Evolutionary conservation across 306 rosid species (phyloP), one percentile per base, ranked within the genome.

Genomic region (Calophaca sinica): DNA sequence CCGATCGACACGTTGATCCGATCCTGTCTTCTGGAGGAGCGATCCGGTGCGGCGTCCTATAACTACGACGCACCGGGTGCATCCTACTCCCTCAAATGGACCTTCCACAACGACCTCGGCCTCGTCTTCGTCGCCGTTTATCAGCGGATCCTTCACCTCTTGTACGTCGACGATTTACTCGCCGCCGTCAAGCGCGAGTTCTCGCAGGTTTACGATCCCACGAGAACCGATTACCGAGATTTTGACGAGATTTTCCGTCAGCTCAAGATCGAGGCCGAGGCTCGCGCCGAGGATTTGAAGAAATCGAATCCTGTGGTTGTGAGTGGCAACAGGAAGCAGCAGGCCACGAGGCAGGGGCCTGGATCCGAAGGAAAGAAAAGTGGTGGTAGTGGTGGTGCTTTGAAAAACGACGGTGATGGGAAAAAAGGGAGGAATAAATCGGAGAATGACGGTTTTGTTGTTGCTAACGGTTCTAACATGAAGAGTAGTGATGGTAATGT

Each of bases 1-100:
- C 97, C 98, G 44, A 89, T 94, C 63, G 98, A 94, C 79, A 86
- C 96, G 14, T 80, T 94, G 91, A 91, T 94, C 79, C 86, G 96
- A 28, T 94, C 97, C 5, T 94, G 97, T 72, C 97, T 94, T 62
- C 82, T 94, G 74, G 98, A 94, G 90, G 98, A 94, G 62, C 84
- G 97, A 74, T 91, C 97, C 0, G 96, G 97, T 79, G 90, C 91
- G 4, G 85, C 96, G 5, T 89, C 93, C 0, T 94, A 76, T 82
- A 92, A 86, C 49, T 90, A 94, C 78, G 96, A 84, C 38, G 93
- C 90, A 20, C 89, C 97, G 5, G 97, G 97, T 61, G 92, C 96
- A 3, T 78, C 98, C 0, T 94, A 94, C 79, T 88, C 97, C 45
- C 96, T 94, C 71, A 94, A 94, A 76, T 94, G 97, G 98, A 91